Conservation (phyloP, 768 basidiomycete genomes). For the Chalciporus pseudorubinellus region DNA sequence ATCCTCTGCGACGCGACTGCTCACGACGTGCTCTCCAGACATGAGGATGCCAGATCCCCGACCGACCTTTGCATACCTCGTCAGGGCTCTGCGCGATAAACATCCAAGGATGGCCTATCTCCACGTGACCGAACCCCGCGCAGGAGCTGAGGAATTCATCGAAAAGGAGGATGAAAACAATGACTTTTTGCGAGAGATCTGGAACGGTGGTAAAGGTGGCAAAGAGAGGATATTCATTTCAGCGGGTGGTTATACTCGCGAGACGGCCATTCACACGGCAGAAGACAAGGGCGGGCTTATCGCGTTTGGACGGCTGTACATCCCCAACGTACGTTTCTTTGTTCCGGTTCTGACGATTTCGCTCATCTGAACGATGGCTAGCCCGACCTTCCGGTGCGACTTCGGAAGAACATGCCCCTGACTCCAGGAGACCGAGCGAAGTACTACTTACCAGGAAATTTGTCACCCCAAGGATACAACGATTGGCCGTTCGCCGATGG, state of each 20-base stretch:
- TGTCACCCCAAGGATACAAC: constrained; percentile 26
- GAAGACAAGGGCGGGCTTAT: constrained; percentile 21
- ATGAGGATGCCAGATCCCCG: constrained; percentile 36
- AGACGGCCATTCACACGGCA: constrained; percentile 36
- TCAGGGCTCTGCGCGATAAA: constrained; percentile 20
- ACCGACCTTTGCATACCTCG: constrained; percentile 37
- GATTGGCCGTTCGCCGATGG: constrained; percentile 27
- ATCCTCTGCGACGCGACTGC: too few species aligned
- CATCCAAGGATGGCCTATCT: constrained; percentile 43
- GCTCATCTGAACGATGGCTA: background rate
- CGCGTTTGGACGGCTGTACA: constrained; percentile 26
- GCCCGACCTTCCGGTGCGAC: constrained; percentile 29
- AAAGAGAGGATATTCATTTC: constrained; percentile 32
- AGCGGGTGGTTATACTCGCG: constrained; percentile 43
- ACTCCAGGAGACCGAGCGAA: constrained; percentile 16
- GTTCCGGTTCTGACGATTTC: background rate
- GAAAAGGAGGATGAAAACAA: constrained; percentile 17
- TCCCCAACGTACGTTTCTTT: background rate
- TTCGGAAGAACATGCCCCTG: constrained; percentile 18
- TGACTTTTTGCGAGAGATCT: constrained; percentile 35
- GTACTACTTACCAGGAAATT: constrained; percentile 25
- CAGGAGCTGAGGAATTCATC: constrained; percentile 4
- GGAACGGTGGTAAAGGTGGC: constrained; percentile 29
- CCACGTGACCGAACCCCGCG: constrained; percentile 37
- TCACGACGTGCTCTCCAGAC: constrained; percentile 16